phyloP scores from a whole-genome alignment of 371 early-diverging fungal species.

The Mortierella sp. region DNA sequence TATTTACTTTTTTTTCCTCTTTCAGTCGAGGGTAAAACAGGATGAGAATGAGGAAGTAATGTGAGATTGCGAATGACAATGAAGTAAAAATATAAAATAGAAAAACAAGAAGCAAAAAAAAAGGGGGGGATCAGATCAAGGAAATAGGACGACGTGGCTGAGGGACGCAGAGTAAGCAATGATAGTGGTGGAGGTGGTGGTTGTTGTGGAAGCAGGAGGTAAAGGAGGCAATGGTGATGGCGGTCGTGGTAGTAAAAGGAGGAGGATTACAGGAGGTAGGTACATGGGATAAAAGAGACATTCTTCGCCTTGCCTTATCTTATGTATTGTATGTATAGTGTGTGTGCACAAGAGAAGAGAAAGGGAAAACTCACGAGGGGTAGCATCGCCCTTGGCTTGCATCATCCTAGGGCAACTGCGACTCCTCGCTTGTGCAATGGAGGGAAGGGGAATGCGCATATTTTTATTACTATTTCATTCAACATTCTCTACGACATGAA shows the following conservation, averaged over 20 bases:
- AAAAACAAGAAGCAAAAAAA: neutral
- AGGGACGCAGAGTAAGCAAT: neutral
- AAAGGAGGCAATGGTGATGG: neutral
- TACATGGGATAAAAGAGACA: neutral
- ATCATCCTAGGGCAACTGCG: conserved; percentile 5
- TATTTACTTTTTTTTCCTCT: neutral
- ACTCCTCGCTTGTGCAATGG: conserved; percentile 1
- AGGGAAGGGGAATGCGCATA: conserved; percentile 13
- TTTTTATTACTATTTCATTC: neutral
- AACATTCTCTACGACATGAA: neutral
- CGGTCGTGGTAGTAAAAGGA: conserved; percentile 2
- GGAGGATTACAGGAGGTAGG: neutral
- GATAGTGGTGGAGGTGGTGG: conserved; percentile 7
- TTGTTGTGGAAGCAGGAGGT: conserved; percentile 6
- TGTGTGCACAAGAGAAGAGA: neutral
- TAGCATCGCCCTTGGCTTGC: neutral
- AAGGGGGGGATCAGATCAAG: neutral
- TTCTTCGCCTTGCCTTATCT: neutral
- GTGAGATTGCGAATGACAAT: conserved; percentile 3
- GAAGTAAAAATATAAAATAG: conserved; percentile 3
- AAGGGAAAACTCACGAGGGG: neutral
- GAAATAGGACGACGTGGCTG: neutral
- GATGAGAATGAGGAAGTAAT: conserved; percentile 1
- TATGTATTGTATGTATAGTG: neutral
- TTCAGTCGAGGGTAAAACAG: neutral